These are phyloP conservation scores for Daldinia sp. DNA, from an alignment of 2,329 filamentous ascomycete species.

Conservation along the genomic window DNA sequence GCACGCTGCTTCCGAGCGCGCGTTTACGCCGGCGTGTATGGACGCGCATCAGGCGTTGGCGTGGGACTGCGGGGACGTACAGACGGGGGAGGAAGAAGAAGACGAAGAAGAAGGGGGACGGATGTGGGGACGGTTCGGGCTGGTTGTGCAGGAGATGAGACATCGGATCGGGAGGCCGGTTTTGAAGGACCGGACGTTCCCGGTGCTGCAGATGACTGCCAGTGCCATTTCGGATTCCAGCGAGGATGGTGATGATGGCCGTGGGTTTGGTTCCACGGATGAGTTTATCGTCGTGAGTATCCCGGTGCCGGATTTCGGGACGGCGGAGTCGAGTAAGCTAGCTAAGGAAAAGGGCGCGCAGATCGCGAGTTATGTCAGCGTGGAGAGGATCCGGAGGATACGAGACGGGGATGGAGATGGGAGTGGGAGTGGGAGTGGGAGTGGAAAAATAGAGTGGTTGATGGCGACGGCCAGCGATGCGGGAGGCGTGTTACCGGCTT, in stretches of 20 bases:
- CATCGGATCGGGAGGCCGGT: slow-evolving; percentile 66
- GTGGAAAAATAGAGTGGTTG: slow-evolving; percentile 69
- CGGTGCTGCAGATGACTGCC: slow-evolving; percentile 69
- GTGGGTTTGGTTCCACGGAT: too few species aligned
- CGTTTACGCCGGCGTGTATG: slow-evolving; percentile 65
- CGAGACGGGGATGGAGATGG: slow-evolving; percentile 35
- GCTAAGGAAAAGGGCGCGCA: slow-evolving; percentile 58
- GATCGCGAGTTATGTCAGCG: slow-evolving; percentile 68
- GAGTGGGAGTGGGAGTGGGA: slow-evolving; percentile 10
- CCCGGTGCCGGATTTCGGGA: slow-evolving; percentile 56
- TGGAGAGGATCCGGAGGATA: slow-evolving; percentile 67
- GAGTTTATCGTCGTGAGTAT: slow-evolving; percentile 68
- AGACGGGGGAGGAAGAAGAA: slow-evolving; percentile 50
- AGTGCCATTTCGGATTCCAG: slow-evolving; percentile 42
- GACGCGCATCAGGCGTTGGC: slow-evolving; percentile 55
- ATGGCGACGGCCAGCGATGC: slow-evolving; percentile 82
- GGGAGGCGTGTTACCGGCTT: slow-evolving; percentile 69
- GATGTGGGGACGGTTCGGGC: slow-evolving; percentile 57
- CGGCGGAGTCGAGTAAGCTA: slow-evolving; percentile 43
- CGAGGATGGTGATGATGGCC: too few species aligned
- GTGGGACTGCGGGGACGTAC: slow-evolving; percentile 57
- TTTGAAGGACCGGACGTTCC: slow-evolving; percentile 71
- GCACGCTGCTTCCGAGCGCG: slow-evolving; percentile 64
- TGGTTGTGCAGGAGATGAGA: slow-evolving; percentile 69
- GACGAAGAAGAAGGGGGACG: too few species aligned